Percentiles rank a stretch among this genome's conserved stretches.
These are phyloP conservation scores for Euryodendron excelsum DNA, from an alignment of 148 eudicot species.

Conservation along the genomic window DNA sequence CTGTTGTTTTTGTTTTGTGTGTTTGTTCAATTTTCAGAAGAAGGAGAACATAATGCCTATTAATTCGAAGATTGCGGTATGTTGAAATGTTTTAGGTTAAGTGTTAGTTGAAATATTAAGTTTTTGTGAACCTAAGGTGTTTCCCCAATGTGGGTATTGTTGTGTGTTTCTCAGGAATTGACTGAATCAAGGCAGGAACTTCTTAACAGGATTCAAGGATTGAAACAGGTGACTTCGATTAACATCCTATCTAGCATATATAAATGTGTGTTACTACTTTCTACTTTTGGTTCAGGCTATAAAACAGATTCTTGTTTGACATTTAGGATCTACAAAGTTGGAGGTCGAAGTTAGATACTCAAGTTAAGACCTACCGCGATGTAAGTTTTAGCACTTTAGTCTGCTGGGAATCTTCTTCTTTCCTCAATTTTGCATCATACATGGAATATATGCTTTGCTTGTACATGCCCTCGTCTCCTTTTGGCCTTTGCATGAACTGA, in stretches of 20 bases:
- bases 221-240: slow-evolving; percentile 55
- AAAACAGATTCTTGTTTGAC: not conserved
- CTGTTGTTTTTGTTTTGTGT: not conserved
- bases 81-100: slow-evolving; percentile 4
- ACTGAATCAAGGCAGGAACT: slow-evolving; percentile 73
- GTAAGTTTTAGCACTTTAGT: slow-evolving; percentile 39
- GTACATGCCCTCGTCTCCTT: not conserved
- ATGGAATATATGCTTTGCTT: not conserved
- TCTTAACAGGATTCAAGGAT: slow-evolving; percentile 61
- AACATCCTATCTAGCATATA: not conserved
- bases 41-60: slow-evolving; percentile 53
- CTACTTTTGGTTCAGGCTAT: not conserved
- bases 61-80: slow-evolving; percentile 59
- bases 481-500: not conserved
- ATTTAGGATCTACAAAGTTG: slow-evolving; percentile 82
- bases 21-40: slow-evolving; percentile 54
- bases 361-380: slow-evolving; percentile 66
- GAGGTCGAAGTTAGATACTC: slow-evolving; percentile 85
- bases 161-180: slow-evolving; percentile 48
- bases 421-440: not conserved
- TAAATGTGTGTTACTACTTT: too few relatives aligned
- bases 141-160: too few relatives aligned
- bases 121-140: too few relatives aligned
- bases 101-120: not conserved
- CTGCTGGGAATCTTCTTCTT: not conserved